phyloP scores from a whole-genome alignment of 2,329 filamentous ascomycete species.

The Tolypocladium sp. region DNA sequence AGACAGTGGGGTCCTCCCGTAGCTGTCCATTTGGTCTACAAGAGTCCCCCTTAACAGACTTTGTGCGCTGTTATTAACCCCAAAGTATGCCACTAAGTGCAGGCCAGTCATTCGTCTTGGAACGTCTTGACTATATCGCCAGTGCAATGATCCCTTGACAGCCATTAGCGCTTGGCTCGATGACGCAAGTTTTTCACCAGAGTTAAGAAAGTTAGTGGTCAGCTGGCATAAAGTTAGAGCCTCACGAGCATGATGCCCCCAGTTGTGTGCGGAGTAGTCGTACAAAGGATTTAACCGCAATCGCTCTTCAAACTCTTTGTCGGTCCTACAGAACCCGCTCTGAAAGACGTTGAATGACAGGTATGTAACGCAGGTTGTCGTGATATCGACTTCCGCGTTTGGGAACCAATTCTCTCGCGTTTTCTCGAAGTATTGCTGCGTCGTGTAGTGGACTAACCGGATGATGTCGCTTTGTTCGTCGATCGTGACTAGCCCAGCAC shows the following conservation, averaged over 20 bases:
- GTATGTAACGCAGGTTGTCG: conserved; percentile 23
- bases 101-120: no score
- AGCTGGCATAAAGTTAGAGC: neutral
- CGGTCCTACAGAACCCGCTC: neutral
- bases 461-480: conserved; percentile 28
- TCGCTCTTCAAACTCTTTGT: neutral
- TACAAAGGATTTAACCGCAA: neutral
- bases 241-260: neutral
- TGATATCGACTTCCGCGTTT: conserved; percentile 16
- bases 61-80: no score
- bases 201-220: neutral
- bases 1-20: no score
- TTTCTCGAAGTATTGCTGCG: conserved; percentile 32
- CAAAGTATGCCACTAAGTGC: no score
- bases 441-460: conserved; percentile 34
- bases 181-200: neutral
- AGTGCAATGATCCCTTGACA: no score
- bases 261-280: neutral
- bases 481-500: conserved; percentile 30
- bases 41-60: no score
- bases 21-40: no score
- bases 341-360: conserved; percentile 21
- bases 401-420: conserved; percentile 19
- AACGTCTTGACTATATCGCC: no score
- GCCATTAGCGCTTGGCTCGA: neutral